Conservation (phyloP, 768 basidiomycete species). For the Boletellus ananiceps region DNA sequence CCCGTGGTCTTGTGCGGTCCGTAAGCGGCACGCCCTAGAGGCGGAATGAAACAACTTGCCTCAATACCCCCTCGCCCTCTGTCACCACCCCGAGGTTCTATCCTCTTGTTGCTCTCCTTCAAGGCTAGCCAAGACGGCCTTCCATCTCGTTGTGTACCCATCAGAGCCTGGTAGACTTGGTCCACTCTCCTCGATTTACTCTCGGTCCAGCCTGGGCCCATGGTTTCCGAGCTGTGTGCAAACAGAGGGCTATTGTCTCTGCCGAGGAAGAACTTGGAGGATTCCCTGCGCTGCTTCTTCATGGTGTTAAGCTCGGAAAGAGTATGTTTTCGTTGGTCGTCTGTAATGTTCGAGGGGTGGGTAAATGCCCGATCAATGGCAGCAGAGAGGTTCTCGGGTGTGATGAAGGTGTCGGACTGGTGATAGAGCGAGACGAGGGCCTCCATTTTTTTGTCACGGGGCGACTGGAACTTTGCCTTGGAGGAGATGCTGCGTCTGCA, state of each 20-base stretch:
- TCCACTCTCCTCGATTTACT: conserved; percentile 23
- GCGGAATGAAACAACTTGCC: conserved; percentile 2
- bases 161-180: conserved; percentile 22
- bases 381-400: conserved; percentile 59
- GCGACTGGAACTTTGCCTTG: conserved; percentile 15
- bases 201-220: conserved; percentile 31
- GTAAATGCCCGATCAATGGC: conserved; percentile 64
- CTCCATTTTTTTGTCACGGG: conserved; percentile 45
- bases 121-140: conserved; percentile 31
- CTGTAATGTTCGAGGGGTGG: conserved; percentile 12
- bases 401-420: conserved; percentile 66
- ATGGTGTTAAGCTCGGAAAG: conserved; percentile 14
- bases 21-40: conserved; percentile 2
- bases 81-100: conserved; percentile 18
- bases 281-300: conserved; percentile 6
- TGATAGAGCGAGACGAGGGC: conserved; percentile 78
- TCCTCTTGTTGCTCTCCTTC: conserved; percentile 25
- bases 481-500: conserved; percentile 20
- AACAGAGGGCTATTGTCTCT: conserved; percentile 15
- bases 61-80: background rate
- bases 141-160: conserved; percentile 29
- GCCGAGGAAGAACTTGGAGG: conserved; percentile 27
- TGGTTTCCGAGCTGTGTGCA: conserved; percentile 13
- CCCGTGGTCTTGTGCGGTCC: background rate
- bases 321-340: conserved; percentile 17